These are phyloP conservation scores for Nakazawaea populi DNA, from an alignment of 805 yeast species.

Conservation along the genomic window DNA sequence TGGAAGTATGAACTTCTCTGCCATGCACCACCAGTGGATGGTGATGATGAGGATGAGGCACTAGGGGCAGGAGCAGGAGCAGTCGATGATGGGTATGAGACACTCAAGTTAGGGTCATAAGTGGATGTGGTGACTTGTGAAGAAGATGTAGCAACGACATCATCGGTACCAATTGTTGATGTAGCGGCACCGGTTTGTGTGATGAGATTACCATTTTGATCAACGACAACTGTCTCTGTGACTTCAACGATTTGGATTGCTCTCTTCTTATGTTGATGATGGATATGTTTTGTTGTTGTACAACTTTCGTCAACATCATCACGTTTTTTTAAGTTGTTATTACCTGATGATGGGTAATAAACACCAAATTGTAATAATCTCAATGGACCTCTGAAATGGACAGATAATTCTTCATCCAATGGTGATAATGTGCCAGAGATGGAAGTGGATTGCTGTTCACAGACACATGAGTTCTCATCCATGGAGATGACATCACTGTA, in stretches of 20 bases:
- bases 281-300: slow-evolving; percentile 35
- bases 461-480: slow-evolving; percentile 58
- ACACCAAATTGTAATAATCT: slow-evolving; percentile 82
- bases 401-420: slow-evolving; percentile 78
- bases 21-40: slow-evolving; percentile 50
- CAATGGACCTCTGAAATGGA: slow-evolving; percentile 89
- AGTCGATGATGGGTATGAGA: slow-evolving; percentile 1
- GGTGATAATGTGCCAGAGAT: slow-evolving; percentile 77
- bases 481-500: slow-evolving; percentile 71
- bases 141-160: slow-evolving; percentile 23
- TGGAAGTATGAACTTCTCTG: slow-evolving; percentile 66
- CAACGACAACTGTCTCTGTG: slow-evolving; percentile 72
- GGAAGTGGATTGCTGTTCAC: slow-evolving; percentile 50
- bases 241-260: slow-evolving; percentile 63
- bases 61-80: slow-evolving; percentile 15
- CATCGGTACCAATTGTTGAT: slow-evolving; percentile 15
- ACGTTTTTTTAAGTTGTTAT: slow-evolving; percentile 23
- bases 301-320: slow-evolving; percentile 38
- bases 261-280: slow-evolving; percentile 46
- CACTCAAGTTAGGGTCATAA: slow-evolving; percentile 9
- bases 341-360: slow-evolving; percentile 59
- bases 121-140: slow-evolving; percentile 19
- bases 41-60: slow-evolving; percentile 20
- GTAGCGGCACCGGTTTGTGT: slow-evolving; percentile 22
- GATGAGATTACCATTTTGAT: slow-evolving; percentile 45